phyloP scores from a whole-genome alignment of 495 filamentous ascomycete species.

The Podospora anserina region DNA sequence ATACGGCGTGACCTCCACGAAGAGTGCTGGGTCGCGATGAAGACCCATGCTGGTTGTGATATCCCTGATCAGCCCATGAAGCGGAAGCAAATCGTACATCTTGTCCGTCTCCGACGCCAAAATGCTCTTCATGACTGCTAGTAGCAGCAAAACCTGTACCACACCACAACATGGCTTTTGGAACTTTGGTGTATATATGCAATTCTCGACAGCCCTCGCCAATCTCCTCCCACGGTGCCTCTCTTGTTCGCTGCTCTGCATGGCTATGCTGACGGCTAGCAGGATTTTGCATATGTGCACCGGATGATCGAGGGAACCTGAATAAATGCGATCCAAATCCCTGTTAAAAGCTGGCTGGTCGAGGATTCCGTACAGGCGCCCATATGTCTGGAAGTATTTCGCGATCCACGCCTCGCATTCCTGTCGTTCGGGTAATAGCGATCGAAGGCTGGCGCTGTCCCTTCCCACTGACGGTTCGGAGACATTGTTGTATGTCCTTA shows the following conservation, averaged over 20 bases:
- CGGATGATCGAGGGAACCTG: slow-evolving; percentile 14
- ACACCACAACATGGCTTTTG: slow-evolving; percentile 27
- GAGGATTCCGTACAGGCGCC: slow-evolving; percentile 24
- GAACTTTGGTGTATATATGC: slow-evolving; percentile 18
- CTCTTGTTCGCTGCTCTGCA: slow-evolving; percentile 22
- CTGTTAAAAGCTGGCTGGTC: slow-evolving; percentile 13
- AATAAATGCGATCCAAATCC: slow-evolving; percentile 17
- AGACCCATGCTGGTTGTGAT: slow-evolving; percentile 24
- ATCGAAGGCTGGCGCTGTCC: slow-evolving; percentile 9
- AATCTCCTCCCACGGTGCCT: slow-evolving; percentile 16
- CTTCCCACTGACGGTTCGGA: neutral
- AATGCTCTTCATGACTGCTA: slow-evolving; percentile 22
- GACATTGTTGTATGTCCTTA: slow-evolving; percentile 7
- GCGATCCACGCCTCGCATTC: slow-evolving; percentile 17
- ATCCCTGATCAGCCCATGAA: slow-evolving; percentile 23
- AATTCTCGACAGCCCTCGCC: slow-evolving; percentile 20
- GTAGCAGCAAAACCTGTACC: slow-evolving; percentile 21
- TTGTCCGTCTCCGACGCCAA: slow-evolving; percentile 27
- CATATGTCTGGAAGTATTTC: slow-evolving; percentile 19
- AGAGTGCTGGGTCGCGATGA: slow-evolving; percentile 21
- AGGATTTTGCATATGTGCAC: slow-evolving; percentile 19
- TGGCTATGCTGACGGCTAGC: slow-evolving; percentile 21
- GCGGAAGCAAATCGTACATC: slow-evolving; percentile 19
- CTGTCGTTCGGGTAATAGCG: slow-evolving; percentile 19
- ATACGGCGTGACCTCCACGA: slow-evolving; percentile 18